Conservation (phyloP, 805 yeast species). For the Candida yuanshanica region DNA sequence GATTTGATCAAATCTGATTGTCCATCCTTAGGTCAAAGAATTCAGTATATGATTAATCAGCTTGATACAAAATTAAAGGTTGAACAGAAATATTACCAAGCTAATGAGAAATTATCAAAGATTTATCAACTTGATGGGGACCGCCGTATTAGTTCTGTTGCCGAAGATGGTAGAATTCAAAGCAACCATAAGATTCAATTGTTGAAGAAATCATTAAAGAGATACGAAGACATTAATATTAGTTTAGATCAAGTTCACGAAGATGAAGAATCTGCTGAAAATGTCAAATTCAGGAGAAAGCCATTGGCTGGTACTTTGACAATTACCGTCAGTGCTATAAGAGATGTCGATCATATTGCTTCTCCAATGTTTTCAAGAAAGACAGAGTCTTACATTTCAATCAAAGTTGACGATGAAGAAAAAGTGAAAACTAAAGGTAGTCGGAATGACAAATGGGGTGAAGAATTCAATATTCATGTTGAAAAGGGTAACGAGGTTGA, state of each 20-base stretch:
- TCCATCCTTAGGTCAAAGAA: slow-evolving; percentile 90
- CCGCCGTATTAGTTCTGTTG: slow-evolving; percentile 75
- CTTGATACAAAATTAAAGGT: slow-evolving; percentile 90
- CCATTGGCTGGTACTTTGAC: slow-evolving; percentile 79
- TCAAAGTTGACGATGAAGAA: slow-evolving; percentile 86
- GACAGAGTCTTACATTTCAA: slow-evolving; percentile 71
- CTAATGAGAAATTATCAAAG: slow-evolving; percentile 82
- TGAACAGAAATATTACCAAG: slow-evolving; percentile 88
- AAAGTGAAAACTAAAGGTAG: slow-evolving; percentile 70
- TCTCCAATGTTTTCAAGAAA: slow-evolving; percentile 72
- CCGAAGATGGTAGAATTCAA: slow-evolving; percentile 81
- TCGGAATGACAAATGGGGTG: slow-evolving; percentile 77
- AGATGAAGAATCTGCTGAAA: slow-evolving; percentile 59
- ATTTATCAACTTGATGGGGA: slow-evolving; percentile 91
- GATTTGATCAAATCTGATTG: slow-evolving; percentile 90
- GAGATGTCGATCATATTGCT: slow-evolving; percentile 91
- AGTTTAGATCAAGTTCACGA: slow-evolving; percentile 50
- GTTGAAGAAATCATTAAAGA: slow-evolving; percentile 74
- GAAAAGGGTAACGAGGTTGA: slow-evolving; percentile 93
- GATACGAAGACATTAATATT: slow-evolving; percentile 86
- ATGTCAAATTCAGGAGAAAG: slow-evolving; percentile 71
- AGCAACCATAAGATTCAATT: slow-evolving; percentile 81
- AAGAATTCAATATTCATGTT: slow-evolving; percentile 71
- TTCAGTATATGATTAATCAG: slow-evolving; percentile 93
- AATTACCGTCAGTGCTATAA: slow-evolving; percentile 66